Evolutionary conservation across 1,284 basidiomycete genomes (phyloP).

Genomic region (Apiotrichum montevideense): DNA sequence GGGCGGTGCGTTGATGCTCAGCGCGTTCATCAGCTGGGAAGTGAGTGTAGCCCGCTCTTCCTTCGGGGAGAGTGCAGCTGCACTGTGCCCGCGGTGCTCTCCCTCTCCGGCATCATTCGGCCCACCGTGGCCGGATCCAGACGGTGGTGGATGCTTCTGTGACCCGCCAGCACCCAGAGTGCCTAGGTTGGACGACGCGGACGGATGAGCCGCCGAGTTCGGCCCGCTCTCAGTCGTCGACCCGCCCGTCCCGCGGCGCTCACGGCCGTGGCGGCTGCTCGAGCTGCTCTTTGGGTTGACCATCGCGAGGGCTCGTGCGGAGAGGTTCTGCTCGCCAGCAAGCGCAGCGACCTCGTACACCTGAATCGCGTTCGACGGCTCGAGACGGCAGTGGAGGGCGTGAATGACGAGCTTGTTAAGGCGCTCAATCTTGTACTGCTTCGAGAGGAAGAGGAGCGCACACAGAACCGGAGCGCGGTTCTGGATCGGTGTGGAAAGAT

Average conservation of each 20-base stretch:
- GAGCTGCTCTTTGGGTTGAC: constrained; percentile 52
- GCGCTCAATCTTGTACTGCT: constrained; percentile 72
- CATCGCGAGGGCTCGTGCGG: constrained; percentile 73
- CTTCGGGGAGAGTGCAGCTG: too few relatives aligned
- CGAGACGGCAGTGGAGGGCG: constrained; percentile 80
- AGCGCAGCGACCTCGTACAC: constrained; percentile 90
- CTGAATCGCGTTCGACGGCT: constrained; percentile 74
- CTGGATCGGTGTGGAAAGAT: constrained; percentile 80
- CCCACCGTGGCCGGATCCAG: too few relatives aligned
- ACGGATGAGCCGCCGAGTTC: too few relatives aligned
- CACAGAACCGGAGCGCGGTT: constrained; percentile 82
- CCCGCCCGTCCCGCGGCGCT: constrained; percentile 6
- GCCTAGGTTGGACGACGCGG: too few relatives aligned
- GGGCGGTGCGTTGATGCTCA: neutral
- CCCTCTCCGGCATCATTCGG: too few relatives aligned
- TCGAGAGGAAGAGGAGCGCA: constrained; percentile 75
- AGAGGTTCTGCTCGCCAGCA: constrained; percentile 77
- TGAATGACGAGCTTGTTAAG: constrained; percentile 75
- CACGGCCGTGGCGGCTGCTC: neutral
- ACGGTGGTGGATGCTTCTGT: too few relatives aligned
- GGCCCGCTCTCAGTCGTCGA: constrained; percentile 6
- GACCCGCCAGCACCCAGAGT: too few relatives aligned
- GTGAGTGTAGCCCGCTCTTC: too few relatives aligned
- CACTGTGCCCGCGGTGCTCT: too few relatives aligned
- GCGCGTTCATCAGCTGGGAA: neutral